Conservation (phyloP, 768 basidiomycete species). For the Mycena haematopus region DNA sequence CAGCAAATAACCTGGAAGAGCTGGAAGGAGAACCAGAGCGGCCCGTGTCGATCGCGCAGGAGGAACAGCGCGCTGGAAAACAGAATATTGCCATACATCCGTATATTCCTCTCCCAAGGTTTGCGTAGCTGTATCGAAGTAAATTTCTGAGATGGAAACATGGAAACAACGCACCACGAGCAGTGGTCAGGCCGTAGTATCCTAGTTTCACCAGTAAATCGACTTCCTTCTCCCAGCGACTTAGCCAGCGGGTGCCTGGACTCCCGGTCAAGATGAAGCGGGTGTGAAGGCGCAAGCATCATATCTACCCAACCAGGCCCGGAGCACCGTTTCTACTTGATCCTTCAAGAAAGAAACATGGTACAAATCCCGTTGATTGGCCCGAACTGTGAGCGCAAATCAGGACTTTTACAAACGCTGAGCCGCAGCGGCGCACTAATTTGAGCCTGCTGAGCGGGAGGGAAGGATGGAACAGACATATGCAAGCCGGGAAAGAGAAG, state of each 20-base stretch:
- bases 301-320: conserved; percentile 76
- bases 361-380: conserved; percentile 83
- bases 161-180: conserved; percentile 58
- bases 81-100: conserved; percentile 77
- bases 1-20: conserved; percentile 68
- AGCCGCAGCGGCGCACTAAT: conserved; percentile 68
- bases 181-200: conserved; percentile 79
- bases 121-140: conserved; percentile 61
- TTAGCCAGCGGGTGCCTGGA: conserved; percentile 80
- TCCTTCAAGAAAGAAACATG: conserved; percentile 78
- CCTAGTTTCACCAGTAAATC: conserved; percentile 69
- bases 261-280: conserved; percentile 20
- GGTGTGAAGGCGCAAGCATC: conserved; percentile 26
- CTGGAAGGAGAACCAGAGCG: conserved; percentile 68
- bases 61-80: conserved; percentile 42
- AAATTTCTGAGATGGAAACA: background rate
- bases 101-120: conserved; percentile 94
- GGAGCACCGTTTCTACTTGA: conserved; percentile 74
- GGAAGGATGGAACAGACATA: conserved; percentile 57
- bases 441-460: conserved; percentile 83
- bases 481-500: background rate
- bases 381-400: conserved; percentile 61
- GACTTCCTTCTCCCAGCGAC: conserved; percentile 82
- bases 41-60: conserved; percentile 55
- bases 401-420: conserved; percentile 22